A percentile compares a stretch with the other conserved stretches of the same genome.
These are phyloP conservation scores for Pelargonium cotyledonis DNA, from an alignment of 441 rosid genomes.

Conservation along the genomic window DNA sequence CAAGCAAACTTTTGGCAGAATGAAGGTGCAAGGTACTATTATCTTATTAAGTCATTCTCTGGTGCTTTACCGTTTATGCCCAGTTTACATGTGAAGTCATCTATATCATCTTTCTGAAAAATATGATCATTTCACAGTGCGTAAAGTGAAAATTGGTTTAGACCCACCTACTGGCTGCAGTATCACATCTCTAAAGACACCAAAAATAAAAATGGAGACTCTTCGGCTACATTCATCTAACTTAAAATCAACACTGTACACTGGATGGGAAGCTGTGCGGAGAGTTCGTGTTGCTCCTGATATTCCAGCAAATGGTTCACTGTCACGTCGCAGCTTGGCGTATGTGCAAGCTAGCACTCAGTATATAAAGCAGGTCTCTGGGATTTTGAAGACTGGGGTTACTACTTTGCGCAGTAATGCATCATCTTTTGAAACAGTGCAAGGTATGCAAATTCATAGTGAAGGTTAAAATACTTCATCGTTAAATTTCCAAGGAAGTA, in stretches of 20 bases:
- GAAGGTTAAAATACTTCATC: constrained; percentile 15
- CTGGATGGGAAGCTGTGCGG: constrained; percentile 69
- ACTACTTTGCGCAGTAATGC: constrained; percentile 88
- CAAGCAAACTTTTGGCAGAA: constrained; percentile 79
- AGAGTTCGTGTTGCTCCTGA: constrained; percentile 54
- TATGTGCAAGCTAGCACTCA: constrained; percentile 90
- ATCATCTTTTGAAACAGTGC: constrained; percentile 69
- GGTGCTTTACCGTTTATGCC: constrained; percentile 17
- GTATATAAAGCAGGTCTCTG: constrained; percentile 88
- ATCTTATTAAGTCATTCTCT: constrained; percentile 14
- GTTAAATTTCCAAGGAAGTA: not conserved
- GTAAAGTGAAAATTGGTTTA: constrained; percentile 66
- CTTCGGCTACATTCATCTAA: constrained; percentile 54
- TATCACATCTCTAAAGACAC: constrained; percentile 58
- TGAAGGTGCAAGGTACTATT: constrained; percentile 84
- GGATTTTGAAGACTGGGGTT: constrained; percentile 76
- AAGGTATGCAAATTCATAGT: constrained; percentile 49
- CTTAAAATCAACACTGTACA: constrained; percentile 46
- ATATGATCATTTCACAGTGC: constrained; percentile 48
- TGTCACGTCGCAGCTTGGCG: constrained; percentile 84
- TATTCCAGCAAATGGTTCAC: constrained; percentile 58
- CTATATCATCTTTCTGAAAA: constrained; percentile 12
- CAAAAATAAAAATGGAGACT: constrained; percentile 48
- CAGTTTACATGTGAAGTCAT: not conserved
- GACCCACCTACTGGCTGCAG: constrained; percentile 85